A percentile compares a stretch with the other conserved stretches of the same genome.
Evolutionary conservation across 208 protist genomes (phyloP).

Genomic region (Naegleria lovaniensis): DNA sequence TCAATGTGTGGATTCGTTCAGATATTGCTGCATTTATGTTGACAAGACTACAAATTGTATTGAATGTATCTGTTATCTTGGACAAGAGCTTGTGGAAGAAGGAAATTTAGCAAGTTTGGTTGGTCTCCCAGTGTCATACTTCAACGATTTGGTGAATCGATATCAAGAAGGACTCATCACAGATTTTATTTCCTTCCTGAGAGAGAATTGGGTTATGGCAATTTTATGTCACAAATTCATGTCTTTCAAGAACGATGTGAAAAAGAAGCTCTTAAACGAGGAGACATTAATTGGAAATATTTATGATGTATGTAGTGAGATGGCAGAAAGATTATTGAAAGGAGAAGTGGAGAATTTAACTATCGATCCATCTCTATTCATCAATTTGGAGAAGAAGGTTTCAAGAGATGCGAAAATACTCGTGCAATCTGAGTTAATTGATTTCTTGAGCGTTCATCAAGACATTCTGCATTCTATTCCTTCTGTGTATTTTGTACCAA

Average conservation of each 20-base stretch:
- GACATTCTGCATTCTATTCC: neutral
- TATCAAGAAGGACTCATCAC: neutral
- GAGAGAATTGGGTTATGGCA: neutral
- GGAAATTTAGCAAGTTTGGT: neutral
- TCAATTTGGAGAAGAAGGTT: slow-evolving; percentile 9
- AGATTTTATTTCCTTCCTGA: neutral
- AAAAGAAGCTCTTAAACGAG: neutral
- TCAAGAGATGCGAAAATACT: neutral
- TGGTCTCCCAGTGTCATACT: neutral
- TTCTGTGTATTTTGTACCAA: neutral
- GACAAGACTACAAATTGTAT: neutral
- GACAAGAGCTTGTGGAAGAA: neutral
- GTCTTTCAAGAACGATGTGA: neutral
- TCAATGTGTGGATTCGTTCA: neutral
- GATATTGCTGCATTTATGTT: slow-evolving; percentile 6
- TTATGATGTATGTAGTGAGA: neutral
- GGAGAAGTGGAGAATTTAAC: no score
- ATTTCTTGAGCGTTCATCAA: neutral
- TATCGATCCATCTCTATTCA: no score
- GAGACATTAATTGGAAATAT: neutral
- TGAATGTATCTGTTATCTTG: slow-evolving; percentile 7
- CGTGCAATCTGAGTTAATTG: neutral
- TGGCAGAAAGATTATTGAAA: neutral
- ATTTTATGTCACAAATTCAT: neutral
- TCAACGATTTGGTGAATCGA: neutral